Conservation (phyloP, 164 flowering plant genomes). For the Nymphaea thermarum region DNA sequence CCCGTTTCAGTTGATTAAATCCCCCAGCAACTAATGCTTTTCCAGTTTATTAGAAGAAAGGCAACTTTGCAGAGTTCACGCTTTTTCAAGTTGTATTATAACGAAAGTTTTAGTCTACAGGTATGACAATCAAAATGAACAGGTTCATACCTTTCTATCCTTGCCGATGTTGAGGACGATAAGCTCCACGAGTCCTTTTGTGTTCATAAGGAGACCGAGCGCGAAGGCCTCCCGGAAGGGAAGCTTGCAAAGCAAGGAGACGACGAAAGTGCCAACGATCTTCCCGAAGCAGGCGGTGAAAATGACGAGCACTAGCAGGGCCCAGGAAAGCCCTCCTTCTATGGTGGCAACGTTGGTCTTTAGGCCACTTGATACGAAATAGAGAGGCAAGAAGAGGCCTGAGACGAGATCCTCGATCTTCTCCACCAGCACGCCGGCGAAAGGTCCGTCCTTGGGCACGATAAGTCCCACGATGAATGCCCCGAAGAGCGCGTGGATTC, state of each 20-base stretch:
- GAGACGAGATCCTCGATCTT: slow-evolving; percentile 83
- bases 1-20: no score
- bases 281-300: slow-evolving; percentile 73
- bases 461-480: slow-evolving; percentile 66
- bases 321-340: slow-evolving; percentile 69
- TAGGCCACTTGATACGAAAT: slow-evolving; percentile 74
- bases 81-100: no score
- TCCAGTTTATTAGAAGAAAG: no score
- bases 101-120: no score
- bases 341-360: slow-evolving; percentile 73
- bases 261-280: slow-evolving; percentile 50
- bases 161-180: slow-evolving; percentile 90
- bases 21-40: no score
- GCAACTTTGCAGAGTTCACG: no score
- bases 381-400: slow-evolving; percentile 62
- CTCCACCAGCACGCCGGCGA: slow-evolving; percentile 54
- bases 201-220: slow-evolving; percentile 74
- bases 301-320: slow-evolving; percentile 59
- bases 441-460: slow-evolving; percentile 69
- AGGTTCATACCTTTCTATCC: slow-evolving; percentile 27
- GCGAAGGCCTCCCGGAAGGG: slow-evolving; percentile 46
- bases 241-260: slow-evolving; percentile 32
- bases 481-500: slow-evolving; percentile 80
- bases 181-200: slow-evolving; percentile 79
- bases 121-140: no score